Base-by-base conservation (phyloP, 768 basidiomycete species). In the Hysterangium stoloniferum region DNA sequence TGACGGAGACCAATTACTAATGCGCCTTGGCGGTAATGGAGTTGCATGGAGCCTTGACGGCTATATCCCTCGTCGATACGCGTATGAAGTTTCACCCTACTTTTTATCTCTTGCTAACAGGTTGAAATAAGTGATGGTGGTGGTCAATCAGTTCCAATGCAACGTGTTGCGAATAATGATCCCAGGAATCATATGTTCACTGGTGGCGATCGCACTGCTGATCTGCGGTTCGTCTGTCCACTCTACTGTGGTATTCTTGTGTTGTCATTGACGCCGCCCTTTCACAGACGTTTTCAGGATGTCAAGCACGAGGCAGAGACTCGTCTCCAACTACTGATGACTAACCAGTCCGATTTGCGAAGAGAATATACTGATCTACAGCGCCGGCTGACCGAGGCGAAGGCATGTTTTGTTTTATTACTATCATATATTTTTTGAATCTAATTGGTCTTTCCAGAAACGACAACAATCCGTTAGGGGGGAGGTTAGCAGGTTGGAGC, bases 21-120 rank as follows among this genome's bases (percentile, higher is more conserved):
- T 59, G 48, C 49, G 60, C 22, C 58, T 80, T 22, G 58, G 63
- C 6, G 63, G 71, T 20, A 76, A 76, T n/a, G 82, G 83, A 6
- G 62, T 62, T 8, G 84, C 79, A 4, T 83, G 79, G 79, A 75
- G 81, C 4, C 70, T 69, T 1, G 86, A 89, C 58, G 62, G 64
- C 9, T 85, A 82, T 67, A 64, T 65, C 17, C 81, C 90, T 43
- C 73, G 70, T 22, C 79, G 81, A 51, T 91, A 73, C 61, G 63
- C 72, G 86, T 87, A 59, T 48, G 80, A 73, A 4, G 2, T 34
- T 19, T 45, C 17, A 34, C 43, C 19, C 19, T 31, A 9, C 27
- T 44, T 29, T 22, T 27, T 35, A 5, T 45, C 34, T 24, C n/a
- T n/a, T 25, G 20, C 44, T 5, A 52, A 1, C 48, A 40, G 38